Base-by-base conservation (phyloP, 148 eudicot genomes). In the Simmondsia chinensis region DNA sequence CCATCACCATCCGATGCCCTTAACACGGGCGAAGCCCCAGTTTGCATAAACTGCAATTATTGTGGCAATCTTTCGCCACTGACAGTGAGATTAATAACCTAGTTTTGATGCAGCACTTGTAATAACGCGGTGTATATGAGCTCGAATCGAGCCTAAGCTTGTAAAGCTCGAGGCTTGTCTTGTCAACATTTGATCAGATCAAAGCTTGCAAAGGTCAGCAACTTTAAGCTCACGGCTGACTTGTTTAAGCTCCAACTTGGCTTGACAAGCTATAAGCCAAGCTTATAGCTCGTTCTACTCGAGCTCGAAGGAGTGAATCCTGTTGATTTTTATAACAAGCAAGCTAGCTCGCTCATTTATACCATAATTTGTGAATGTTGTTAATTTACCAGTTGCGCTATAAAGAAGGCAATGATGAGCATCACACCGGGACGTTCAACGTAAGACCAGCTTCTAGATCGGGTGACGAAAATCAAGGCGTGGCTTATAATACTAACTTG, bases 1-100 rank as follows among this genome's bases (percentile, higher is more conserved):
- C 95, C 95, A 86, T 25, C 91, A 91, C 91, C 91, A 86, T 8
- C 95, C 95, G 6, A 78, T 70, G 15, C 95, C 87, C 6, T 45
- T 41, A 41, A 79, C 64, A 15, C 49, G 71, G 2, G 95, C 77
- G 52, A 86, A 86, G 1, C 40, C 60, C 94, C 88, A 84, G 61
- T 74, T 44, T 52, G 73, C 73, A 53, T 80, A 80, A 8, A 80
- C 94, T 9, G 95, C 77, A 11, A 86, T 68, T 4, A 75, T 0
- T 20, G 95, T 86, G n/a, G 95, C 95, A 59, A 86, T 52, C 95
- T 86, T 50, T n/a, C n/a, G 14, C 20, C 20, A 41, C 30, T 7
- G 30, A 50, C 25, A 27, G 12, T 3, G 4, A 42, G 29, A 56
- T 6, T 17, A 38, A 19, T 11, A 25, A 12, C 19, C 23, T 24